Evolutionary conservation across 306 rosid genomes (phyloP).

Genomic region (Lathyrus oleraceus): DNA sequence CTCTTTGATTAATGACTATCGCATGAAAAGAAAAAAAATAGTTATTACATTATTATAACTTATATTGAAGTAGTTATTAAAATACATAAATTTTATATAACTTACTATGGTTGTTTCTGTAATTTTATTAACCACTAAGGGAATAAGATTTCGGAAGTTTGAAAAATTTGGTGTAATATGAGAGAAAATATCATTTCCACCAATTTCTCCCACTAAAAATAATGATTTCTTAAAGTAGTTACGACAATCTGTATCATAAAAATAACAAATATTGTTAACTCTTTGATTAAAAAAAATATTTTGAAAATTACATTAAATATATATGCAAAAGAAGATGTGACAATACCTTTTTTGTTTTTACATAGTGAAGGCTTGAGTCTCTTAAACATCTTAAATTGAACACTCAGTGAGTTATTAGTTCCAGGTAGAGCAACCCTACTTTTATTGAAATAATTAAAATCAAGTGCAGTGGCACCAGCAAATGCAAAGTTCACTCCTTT

Average conservation of each 20-base stretch:
- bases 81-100: too few species aligned
- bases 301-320: background rate
- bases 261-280: background rate
- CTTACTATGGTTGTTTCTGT: too few species aligned
- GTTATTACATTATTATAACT: too few species aligned
- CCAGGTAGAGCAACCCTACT: too few species aligned
- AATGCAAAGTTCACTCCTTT: too few species aligned
- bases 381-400: background rate
- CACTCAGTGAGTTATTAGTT: too few species aligned
- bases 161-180: background rate
- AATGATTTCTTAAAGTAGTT: background rate
- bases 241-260: background rate
- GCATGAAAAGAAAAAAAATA: too few species aligned
- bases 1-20: too few species aligned
- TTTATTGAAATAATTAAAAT: too few species aligned
- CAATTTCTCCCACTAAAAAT: conserved; percentile 11
- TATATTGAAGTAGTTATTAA: too few species aligned
- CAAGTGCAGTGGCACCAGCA: too few species aligned
- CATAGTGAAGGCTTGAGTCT: background rate
- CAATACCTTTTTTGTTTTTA: background rate
- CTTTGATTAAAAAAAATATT: background rate
- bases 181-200: background rate
- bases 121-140: too few species aligned
- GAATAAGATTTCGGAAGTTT: background rate
- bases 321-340: background rate